A percentile compares a stretch with the other conserved stretches of the same genome.
Evolutionary conservation across 108 stramenopile species (phyloP).

Genomic region (Mayamaea pseudoterrestris): DNA sequence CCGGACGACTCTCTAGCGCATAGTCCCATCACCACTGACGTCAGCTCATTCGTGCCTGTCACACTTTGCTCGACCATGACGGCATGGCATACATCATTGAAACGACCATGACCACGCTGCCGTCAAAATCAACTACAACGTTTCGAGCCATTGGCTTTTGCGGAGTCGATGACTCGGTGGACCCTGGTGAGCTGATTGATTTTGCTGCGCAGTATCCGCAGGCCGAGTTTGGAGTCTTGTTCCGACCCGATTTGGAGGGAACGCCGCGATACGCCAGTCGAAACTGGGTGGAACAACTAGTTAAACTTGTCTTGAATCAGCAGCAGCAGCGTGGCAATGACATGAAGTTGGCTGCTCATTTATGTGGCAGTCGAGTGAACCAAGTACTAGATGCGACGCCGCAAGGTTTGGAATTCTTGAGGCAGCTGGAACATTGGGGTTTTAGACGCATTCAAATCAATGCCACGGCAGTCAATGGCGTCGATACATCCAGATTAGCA

Average conservation of each 20-base stretch:
- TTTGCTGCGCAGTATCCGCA: slow-evolving; percentile 52
- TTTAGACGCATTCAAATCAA: slow-evolving; percentile 90
- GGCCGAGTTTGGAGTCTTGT: slow-evolving; percentile 88
- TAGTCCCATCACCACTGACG: too few relatives aligned
- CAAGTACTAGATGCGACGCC: slow-evolving; percentile 68
- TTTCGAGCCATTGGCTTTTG: slow-evolving; percentile 83
- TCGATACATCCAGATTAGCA: slow-evolving; percentile 51
- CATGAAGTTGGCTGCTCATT: slow-evolving; percentile 82
- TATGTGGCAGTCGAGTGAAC: slow-evolving; percentile 80
- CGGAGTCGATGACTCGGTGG: slow-evolving; percentile 86
- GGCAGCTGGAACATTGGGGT: slow-evolving; percentile 38
- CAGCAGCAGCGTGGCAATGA: not conserved
- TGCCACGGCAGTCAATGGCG: slow-evolving; percentile 89
- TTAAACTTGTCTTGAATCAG: slow-evolving; percentile 3
- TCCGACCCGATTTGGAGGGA: slow-evolving; percentile 88
- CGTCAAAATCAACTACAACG: too few relatives aligned
- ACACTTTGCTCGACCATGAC: too few relatives aligned
- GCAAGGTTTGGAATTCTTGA: slow-evolving; percentile 49
- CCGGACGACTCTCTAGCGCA: too few relatives aligned
- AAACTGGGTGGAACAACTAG: slow-evolving; percentile 62
- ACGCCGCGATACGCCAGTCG: slow-evolving; percentile 69
- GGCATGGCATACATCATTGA: too few relatives aligned
- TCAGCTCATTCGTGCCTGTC: too few relatives aligned
- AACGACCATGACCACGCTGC: too few relatives aligned
- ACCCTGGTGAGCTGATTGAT: slow-evolving; percentile 49